Evolutionary conservation across 1,284 basidiomycete genomes (phyloP).

Genomic region (Blastosporella zonata): DNA sequence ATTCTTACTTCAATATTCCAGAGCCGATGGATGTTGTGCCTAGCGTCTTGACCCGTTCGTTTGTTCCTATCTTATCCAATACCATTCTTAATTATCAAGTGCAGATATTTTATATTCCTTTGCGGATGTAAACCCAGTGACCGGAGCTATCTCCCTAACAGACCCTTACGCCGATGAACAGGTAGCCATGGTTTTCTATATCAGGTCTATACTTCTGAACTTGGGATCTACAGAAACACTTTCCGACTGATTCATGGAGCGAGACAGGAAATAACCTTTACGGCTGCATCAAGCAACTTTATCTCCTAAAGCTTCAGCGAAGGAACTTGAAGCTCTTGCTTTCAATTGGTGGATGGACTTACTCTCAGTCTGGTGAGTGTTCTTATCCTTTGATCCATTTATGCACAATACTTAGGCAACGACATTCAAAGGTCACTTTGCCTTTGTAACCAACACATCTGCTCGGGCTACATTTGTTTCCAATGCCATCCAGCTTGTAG

Average conservation of each 20-base stretch:
- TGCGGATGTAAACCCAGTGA: conserved; percentile 70
- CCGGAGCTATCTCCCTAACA: conserved; percentile 68
- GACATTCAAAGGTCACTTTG: conserved; percentile 48
- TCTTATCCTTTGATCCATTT: not conserved
- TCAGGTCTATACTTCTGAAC: not conserved
- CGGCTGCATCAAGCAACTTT: conserved; percentile 84
- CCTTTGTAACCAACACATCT: conserved; percentile 51
- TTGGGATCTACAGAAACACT: conserved; percentile 55
- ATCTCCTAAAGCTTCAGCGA: conserved; percentile 70
- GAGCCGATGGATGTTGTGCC: conserved; percentile 55
- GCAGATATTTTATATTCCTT: conserved; percentile 84
- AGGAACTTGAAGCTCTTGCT: conserved; percentile 77
- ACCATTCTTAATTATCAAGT: not conserved
- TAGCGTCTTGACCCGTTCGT: conserved; percentile 47
- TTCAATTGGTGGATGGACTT: conserved; percentile 77
- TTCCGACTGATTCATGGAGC: conserved; percentile 56
- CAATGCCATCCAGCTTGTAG: conserved; percentile 69
- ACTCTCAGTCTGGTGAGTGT: conserved; percentile 52
- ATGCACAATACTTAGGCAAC: not conserved
- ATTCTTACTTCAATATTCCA: conserved; percentile 15
- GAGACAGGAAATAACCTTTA: conserved; percentile 76
- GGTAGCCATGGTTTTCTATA: conserved; percentile 33
- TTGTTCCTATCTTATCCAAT: not conserved
- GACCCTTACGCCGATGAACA: conserved; percentile 84
- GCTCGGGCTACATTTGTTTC: conserved; percentile 70